phyloP scores from a whole-genome alignment of 352 stramenopile genomes.

The Globisporangium barbulae region DNA sequence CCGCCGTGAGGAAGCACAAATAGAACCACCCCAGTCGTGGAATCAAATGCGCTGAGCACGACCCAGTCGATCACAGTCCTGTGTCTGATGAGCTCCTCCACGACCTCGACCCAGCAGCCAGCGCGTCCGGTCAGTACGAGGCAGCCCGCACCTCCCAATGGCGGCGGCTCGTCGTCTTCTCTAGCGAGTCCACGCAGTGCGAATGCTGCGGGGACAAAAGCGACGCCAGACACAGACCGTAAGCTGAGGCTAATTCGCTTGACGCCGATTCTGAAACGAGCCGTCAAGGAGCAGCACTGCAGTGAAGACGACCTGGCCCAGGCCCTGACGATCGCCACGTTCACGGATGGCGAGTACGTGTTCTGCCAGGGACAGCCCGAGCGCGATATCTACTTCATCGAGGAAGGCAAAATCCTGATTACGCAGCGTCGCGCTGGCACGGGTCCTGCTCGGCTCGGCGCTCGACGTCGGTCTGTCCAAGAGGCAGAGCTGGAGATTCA shows the following conservation, averaged over 20 bases:
- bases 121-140: slow-evolving; percentile 2
- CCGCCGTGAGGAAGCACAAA: background rate
- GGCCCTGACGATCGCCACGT: slow-evolving; percentile 31
- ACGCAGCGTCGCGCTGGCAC: slow-evolving; percentile 36
- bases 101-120: background rate
- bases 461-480: slow-evolving; percentile 32
- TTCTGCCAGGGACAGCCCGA: slow-evolving; percentile 55
- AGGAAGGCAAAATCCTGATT: slow-evolving; percentile 67
- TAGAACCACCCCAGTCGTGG: background rate
- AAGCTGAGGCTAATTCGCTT: slow-evolving; percentile 41
- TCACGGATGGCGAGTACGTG: slow-evolving; percentile 61
- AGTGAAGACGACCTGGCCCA: slow-evolving; percentile 37
- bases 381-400: slow-evolving; percentile 66
- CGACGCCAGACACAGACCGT: slow-evolving; percentile 27
- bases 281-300: slow-evolving; percentile 43
- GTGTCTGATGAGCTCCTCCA: slow-evolving; percentile 5
- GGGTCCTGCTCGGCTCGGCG: slow-evolving; percentile 12
- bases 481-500: slow-evolving; percentile 57
- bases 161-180: background rate
- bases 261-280: slow-evolving; percentile 51
- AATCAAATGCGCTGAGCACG: background rate
- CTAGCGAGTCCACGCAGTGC: slow-evolving; percentile 8
- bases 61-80: background rate
- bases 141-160: slow-evolving; percentile 1
- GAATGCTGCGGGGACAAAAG: background rate